Conservation (phyloP, 2,329 filamentous ascomycete genomes). For the Epichloe scottii region DNA sequence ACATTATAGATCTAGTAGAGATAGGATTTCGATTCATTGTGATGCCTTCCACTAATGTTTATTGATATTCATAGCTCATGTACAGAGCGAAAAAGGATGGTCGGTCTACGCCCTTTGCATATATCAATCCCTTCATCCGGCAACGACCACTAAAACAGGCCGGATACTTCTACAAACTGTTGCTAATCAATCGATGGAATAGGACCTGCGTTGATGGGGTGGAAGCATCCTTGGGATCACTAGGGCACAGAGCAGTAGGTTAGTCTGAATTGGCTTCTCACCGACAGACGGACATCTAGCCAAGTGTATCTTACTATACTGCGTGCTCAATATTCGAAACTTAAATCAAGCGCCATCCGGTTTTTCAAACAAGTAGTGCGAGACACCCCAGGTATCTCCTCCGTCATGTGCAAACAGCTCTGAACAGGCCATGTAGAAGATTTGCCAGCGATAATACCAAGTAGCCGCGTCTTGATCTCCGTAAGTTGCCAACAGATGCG, state of each 20-base stretch:
- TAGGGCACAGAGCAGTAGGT: slow-evolving; percentile 29
- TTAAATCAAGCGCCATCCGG: slow-evolving; percentile 10
- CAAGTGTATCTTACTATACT: background rate
- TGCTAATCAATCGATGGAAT: background rate
- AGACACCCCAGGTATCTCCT: slow-evolving; percentile 56
- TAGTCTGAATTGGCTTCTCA: background rate
- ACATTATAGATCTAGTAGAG: background rate
- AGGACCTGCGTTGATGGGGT: slow-evolving; percentile 71
- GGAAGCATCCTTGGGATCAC: slow-evolving; percentile 96
- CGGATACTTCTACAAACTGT: background rate
- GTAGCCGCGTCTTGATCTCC: slow-evolving; percentile 43
- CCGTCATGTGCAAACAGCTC: slow-evolving; percentile 55
- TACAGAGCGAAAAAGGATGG: slow-evolving; percentile 96
- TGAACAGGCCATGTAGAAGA: slow-evolving; percentile 60
- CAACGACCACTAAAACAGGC: background rate
- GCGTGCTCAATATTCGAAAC: background rate
- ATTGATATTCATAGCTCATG: slow-evolving; percentile 52
- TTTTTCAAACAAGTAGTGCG: slow-evolving; percentile 56
- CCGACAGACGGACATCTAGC: background rate
- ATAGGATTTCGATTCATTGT: too few species aligned
- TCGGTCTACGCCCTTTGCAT: slow-evolving; percentile 19
- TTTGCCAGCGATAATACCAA: slow-evolving; percentile 61
- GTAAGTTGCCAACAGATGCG: slow-evolving; percentile 52
- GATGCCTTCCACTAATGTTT: background rate
- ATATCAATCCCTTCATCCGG: background rate